phyloP scores from a whole-genome alignment of 305 asterid genomes.

The Fraxinus angustifolia region DNA sequence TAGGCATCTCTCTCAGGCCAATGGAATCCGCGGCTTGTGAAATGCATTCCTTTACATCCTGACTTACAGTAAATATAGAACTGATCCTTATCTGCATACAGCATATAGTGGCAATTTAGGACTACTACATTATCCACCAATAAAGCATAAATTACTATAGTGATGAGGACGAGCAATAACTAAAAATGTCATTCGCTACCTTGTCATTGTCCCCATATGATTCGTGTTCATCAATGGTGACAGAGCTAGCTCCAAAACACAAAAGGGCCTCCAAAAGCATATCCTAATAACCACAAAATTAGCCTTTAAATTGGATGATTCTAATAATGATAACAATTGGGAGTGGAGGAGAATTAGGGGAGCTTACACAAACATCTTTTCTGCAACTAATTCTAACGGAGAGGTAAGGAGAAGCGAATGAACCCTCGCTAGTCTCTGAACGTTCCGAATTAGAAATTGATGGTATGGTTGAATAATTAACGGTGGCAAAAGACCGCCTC shows the following conservation, averaged over 20 bases:
- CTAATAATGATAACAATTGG: neutral
- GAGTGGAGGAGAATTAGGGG: neutral
- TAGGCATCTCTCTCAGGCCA: constrained; percentile 67
- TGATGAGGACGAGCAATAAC: neutral
- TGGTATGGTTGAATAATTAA: constrained; percentile 31
- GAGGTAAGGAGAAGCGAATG: constrained; percentile 61
- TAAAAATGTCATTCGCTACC: constrained; percentile 28
- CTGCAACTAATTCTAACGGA: constrained; percentile 73
- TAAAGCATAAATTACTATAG: constrained; percentile 10
- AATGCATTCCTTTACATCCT: constrained; percentile 73
- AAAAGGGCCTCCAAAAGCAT: constrained; percentile 73
- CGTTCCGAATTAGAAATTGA: constrained; percentile 18
- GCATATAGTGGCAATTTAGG: constrained; percentile 14
- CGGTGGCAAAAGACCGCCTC: constrained; percentile 19
- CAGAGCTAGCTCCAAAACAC: constrained; percentile 84
- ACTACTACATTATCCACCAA: constrained; percentile 8
- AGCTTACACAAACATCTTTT: constrained; percentile 47
- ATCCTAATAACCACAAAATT: constrained; percentile 42
- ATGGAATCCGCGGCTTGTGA: constrained; percentile 69
- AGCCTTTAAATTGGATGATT: neutral
- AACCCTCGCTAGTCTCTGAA: constrained; percentile 27
- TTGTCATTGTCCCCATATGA: constrained; percentile 29
- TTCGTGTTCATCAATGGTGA: constrained; percentile 57
- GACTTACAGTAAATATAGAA: constrained; percentile 51
- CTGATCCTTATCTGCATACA: constrained; percentile 55